A percentile compares a stretch with the other conserved stretches of the same genome.
phyloP scores from a whole-genome alignment of 2,329 filamentous ascomycete genomes.

The Paecilomyces niveus region DNA sequence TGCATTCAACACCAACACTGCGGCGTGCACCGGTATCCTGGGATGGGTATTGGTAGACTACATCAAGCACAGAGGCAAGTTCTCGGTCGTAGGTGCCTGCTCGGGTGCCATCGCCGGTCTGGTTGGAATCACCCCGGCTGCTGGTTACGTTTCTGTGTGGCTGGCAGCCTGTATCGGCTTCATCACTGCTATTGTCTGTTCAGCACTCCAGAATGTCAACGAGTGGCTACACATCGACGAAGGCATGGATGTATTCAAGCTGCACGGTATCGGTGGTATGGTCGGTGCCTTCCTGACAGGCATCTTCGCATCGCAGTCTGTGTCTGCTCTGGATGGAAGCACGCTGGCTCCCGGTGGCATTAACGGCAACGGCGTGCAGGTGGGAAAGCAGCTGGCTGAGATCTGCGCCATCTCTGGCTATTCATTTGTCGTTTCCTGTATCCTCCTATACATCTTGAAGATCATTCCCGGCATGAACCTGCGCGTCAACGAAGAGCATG shows the following conservation, averaged over 20 bases:
- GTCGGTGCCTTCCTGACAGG: slow-evolving; percentile 52
- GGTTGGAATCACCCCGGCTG: slow-evolving; percentile 54
- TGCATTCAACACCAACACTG: slow-evolving; percentile 53
- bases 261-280: slow-evolving; percentile 53
- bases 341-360: slow-evolving; percentile 43
- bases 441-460: slow-evolving; percentile 47
- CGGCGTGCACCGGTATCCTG: slow-evolving; percentile 47
- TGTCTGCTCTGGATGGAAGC: slow-evolving; percentile 43
- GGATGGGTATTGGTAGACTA: slow-evolving; percentile 50
- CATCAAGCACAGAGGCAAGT: slow-evolving; percentile 45
- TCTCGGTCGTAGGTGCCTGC: slow-evolving; percentile 51
- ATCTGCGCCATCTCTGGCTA: slow-evolving; percentile 48
- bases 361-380: slow-evolving; percentile 49
- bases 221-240: slow-evolving; percentile 51
- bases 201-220: slow-evolving; percentile 45
- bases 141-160: slow-evolving; percentile 48
- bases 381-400: slow-evolving; percentile 51
- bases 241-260: slow-evolving; percentile 54
- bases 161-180: slow-evolving; percentile 51
- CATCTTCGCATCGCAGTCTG: slow-evolving; percentile 44
- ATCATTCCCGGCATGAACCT: slow-evolving; percentile 49
- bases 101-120: slow-evolving; percentile 53
- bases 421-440: slow-evolving; percentile 46
- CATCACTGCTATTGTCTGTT: slow-evolving; percentile 47
- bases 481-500: slow-evolving; percentile 48